Base-by-base conservation (phyloP, 2,329 filamentous ascomycete species). In the Parasarocladium wereldwijsianum region DNA sequence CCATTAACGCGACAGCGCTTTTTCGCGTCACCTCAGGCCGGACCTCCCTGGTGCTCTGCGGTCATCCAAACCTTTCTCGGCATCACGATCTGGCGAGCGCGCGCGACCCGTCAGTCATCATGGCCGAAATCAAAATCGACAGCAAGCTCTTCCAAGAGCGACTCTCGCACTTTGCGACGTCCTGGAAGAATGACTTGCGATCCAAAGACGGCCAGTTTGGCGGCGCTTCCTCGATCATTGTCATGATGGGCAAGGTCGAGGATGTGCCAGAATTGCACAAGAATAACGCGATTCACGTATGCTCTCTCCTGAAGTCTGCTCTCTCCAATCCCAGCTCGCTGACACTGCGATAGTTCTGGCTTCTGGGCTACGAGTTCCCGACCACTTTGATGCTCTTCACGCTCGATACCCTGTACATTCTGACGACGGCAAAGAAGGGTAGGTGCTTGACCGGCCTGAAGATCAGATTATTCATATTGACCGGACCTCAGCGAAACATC, bases 381-480 rank as follows among this genome's bases (percentile, higher is more conserved):
- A 86, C 87, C 22, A 98, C 90, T 0, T 64, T 98, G 39, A 84
- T 98, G 64, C 68, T 98, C 31, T 76, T 98, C 52, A 96, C 87
- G 2, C 62, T 76, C 36, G 90, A 96, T 37, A 74, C 75, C 26
- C 66, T 96, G 43, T 92, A 90, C 57, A 78, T 96, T 35, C 75
- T 98, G 40, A 98, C 90, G 6, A 98, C 90, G 5, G 78, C 83
- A 35, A 98, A 98, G 61, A 98, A 98, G 73, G 87, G 85, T 93
- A 50, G 22, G 41, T 14, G 6, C 13, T 10, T 19, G 21, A 21
- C n/a, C 24, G 14, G 12, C 15, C 13, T 19, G 17, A 15, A 11
- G 17, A 18, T 13, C 26, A 13, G 34, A 14, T 32, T 17, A 40
- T 35, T 26, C 32, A 34, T 24, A 36, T 54, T 64, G 33, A 62